Base-by-base conservation (phyloP, 2,329 filamentous ascomycete species). In the Aspergillus ochraceus region DNA sequence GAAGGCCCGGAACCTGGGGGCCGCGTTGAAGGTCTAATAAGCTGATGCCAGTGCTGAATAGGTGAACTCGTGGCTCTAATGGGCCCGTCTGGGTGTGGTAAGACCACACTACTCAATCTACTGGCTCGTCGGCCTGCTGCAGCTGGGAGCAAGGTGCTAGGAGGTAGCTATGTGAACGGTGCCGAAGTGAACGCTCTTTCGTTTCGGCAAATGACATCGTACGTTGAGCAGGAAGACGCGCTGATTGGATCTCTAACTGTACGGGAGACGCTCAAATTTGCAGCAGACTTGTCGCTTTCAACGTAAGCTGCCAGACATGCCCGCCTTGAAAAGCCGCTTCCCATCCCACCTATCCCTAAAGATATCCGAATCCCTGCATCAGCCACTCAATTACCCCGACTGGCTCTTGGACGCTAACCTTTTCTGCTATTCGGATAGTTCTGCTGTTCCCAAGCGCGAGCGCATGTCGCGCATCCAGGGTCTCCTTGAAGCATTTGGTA, bases 141-240 rank as follows among this genome's bases (percentile, higher is more conserved):
- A 0, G 79, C 84, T 1, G 83, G 83, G 2, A 80, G 86, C 2
- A 80, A 80, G 5, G 80, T 84, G 6, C 72, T 82, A 29, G 84
- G 85, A 14, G 72, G 79, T 2, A 79, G 87, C 14, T 80, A 84
- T 57, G 81, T 91, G 65, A 92, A 95, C 73, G 89, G 89, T 29
- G 72, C 70, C 2, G 69, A 76, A 4, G 76, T 86, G 4, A 81
- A 86, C 1, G 75, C 80, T 9, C 72, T 79, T 8, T 79, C 79
- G 0, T 89, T 94, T 66, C 85, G 86, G n/a, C 81, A 84, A 52
- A 81, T 94, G 53, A 89, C 85, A 56, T 86, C 86, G 52, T 96
- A 92, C 70, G 91, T 96, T 20, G 92, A 96, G 78, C 92, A 96
- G 74, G 91, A 96, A 64, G 92, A 96, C 79, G 88, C 90, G 1